phyloP scores from a whole-genome alignment of 1,284 basidiomycete species.

The Pascua sp. region DNA sequence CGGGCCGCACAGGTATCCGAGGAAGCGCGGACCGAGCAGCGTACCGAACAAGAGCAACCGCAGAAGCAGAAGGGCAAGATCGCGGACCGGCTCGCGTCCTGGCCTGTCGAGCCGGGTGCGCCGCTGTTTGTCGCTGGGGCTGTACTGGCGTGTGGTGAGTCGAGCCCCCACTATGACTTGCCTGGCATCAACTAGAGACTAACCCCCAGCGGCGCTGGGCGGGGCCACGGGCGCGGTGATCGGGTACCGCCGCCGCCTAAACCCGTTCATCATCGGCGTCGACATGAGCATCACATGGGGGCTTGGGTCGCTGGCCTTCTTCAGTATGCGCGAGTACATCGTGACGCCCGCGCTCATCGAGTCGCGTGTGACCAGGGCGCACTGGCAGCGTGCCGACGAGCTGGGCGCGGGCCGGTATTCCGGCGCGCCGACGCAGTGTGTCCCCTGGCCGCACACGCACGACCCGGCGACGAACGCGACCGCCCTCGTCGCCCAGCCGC shows the following conservation, averaged over 20 bases:
- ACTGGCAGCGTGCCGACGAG: conserved; percentile 18
- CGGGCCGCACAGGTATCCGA: too few relatives aligned
- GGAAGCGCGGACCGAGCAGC: too few relatives aligned
- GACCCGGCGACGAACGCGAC: not conserved
- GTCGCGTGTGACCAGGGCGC: conserved; percentile 20
- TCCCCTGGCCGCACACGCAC: too few relatives aligned
- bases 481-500: not conserved
- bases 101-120: conserved; percentile 11
- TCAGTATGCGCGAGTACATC: conserved; percentile 45
- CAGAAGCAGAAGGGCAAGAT: too few relatives aligned
- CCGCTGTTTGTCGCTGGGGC: conserved; percentile 20
- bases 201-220: conserved; percentile 25
- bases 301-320: conserved; percentile 38
- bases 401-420: conserved; percentile 1
- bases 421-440: too few relatives aligned
- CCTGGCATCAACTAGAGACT: too few relatives aligned
- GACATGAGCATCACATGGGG: conserved; percentile 41
- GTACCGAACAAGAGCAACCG: too few relatives aligned
- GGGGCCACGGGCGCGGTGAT: conserved; percentile 33
- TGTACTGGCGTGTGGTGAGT: conserved; percentile 8
- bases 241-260: conserved; percentile 28
- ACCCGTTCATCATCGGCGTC: conserved; percentile 31
- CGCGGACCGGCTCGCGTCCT: too few relatives aligned
- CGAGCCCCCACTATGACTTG: conserved; percentile 7
- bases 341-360: conserved; percentile 39